Evolutionary conservation across 257 asterid species (phyloP).

Genomic region (Salvia rosmarinus): DNA sequence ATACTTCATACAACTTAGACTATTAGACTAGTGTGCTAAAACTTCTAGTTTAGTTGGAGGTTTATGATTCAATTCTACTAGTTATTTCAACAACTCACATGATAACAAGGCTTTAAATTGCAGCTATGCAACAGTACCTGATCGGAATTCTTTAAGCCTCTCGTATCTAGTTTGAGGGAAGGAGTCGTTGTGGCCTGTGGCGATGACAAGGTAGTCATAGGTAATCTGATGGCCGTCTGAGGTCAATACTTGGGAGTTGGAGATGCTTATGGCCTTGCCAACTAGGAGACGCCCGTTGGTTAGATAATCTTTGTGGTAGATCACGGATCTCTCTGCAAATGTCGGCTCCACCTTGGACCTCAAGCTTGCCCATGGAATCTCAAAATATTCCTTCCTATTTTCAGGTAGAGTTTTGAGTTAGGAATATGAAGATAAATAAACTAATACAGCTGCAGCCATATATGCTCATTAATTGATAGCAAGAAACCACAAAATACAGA

Average conservation of each 20-base stretch:
- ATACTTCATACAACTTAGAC: too few species aligned
- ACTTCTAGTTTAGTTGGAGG: not conserved
- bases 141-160: slow-evolving; percentile 53
- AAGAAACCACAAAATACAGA: slow-evolving; percentile 5
- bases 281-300: slow-evolving; percentile 66
- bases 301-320: slow-evolving; percentile 82
- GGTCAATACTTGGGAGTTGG: slow-evolving; percentile 63
- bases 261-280: slow-evolving; percentile 62
- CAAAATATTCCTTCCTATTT: slow-evolving; percentile 83
- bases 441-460: not conserved
- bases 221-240: slow-evolving; percentile 57
- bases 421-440: not conserved
- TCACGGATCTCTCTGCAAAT: slow-evolving; percentile 69
- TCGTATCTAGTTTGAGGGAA: slow-evolving; percentile 53
- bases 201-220: slow-evolving; percentile 81
- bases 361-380: slow-evolving; percentile 88
- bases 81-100: not conserved
- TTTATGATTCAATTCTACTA: not conserved
- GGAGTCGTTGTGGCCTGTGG: slow-evolving; percentile 74
- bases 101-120: not conserved
- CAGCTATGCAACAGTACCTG: slow-evolving; percentile 43
- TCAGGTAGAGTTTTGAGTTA: slow-evolving; percentile 1
- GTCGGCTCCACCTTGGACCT: slow-evolving; percentile 81
- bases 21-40: too few species aligned
- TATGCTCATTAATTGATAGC: not conserved